These are phyloP conservation scores for Dovyalis caffra DNA, from an alignment of 345 rosid species.

Conservation along the genomic window DNA sequence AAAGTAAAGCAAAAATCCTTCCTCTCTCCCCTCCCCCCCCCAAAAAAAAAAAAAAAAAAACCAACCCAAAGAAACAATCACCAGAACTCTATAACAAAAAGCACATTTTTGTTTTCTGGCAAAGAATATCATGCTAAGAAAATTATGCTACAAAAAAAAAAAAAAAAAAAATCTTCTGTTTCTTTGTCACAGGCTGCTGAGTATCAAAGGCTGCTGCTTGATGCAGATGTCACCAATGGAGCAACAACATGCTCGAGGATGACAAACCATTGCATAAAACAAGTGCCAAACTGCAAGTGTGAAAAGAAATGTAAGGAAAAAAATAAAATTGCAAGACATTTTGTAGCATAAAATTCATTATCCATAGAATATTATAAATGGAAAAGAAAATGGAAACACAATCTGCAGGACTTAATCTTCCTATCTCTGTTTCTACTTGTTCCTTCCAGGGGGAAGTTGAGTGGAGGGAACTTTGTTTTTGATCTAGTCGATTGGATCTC, in stretches of 20 bases:
- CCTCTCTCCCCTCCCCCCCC: no score
- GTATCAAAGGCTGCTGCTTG: not conserved
- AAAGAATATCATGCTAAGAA: conserved; percentile 30
- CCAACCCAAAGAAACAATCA: not conserved
- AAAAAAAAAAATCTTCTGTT: no score
- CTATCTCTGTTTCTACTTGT: no score
- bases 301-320: not conserved
- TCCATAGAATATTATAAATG: not conserved
- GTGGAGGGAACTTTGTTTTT: not conserved
- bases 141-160: conserved; percentile 4
- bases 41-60: no score
- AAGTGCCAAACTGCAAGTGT: conserved; percentile 10
- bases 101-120: conserved; percentile 14
- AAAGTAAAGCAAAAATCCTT: not conserved
- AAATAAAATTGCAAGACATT: no score
- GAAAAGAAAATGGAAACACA: not conserved
- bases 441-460: no score
- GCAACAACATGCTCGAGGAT: conserved; percentile 8
- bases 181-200: conserved; percentile 14
- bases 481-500: no score
- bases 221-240: not conserved
- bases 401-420: no score
- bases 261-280: conserved; percentile 10
- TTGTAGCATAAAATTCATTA: not conserved
- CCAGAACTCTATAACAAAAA: conserved; percentile 22